A percentile compares a stretch with the other conserved stretches of the same genome.
Conservation (phyloP, 2,329 filamentous ascomycete genomes). For the Thielaviopsis euricoi region DNA sequence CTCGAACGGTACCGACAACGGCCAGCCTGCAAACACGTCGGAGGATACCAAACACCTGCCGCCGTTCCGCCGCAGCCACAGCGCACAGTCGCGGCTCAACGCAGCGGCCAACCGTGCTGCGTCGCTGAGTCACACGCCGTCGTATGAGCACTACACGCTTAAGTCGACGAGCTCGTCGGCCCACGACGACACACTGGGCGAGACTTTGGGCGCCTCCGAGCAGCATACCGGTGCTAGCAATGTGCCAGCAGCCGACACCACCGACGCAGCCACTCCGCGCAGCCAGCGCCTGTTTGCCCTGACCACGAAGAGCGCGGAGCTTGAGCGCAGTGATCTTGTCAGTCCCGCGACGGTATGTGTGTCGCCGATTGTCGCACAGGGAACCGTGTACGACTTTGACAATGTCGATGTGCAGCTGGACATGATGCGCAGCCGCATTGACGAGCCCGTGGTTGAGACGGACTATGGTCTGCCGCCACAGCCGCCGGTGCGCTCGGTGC, state of each 20-base stretch:
- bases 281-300: constrained; percentile 3
- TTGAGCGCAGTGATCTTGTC: neutral
- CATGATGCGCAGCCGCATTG: constrained; percentile 3
- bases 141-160: neutral
- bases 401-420: constrained; percentile 14
- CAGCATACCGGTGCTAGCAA: neutral
- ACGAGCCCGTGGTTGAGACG: constrained; percentile 9
- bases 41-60: constrained; percentile 4
- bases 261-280: neutral
- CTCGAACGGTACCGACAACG: constrained; percentile 2
- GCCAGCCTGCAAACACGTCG: neutral
- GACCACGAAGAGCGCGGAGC: neutral
- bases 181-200: neutral
- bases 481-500: constrained; percentile 16
- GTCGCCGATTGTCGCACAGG: constrained; percentile 26
- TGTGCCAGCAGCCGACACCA: neutral
- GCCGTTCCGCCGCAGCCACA: constrained; percentile 5
- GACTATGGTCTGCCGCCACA: constrained; percentile 16
- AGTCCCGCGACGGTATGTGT: constrained; percentile 15
- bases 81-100: constrained; percentile 4
- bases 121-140: neutral
- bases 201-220: neutral
- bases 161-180: neutral
- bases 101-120: neutral
- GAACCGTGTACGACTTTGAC: constrained; percentile 27